Evolutionary conservation across 768 basidiomycete genomes (phyloP), one percentile per base, ranked within the genome.

Genomic region (Psilocybe subaeruginosa): DNA sequence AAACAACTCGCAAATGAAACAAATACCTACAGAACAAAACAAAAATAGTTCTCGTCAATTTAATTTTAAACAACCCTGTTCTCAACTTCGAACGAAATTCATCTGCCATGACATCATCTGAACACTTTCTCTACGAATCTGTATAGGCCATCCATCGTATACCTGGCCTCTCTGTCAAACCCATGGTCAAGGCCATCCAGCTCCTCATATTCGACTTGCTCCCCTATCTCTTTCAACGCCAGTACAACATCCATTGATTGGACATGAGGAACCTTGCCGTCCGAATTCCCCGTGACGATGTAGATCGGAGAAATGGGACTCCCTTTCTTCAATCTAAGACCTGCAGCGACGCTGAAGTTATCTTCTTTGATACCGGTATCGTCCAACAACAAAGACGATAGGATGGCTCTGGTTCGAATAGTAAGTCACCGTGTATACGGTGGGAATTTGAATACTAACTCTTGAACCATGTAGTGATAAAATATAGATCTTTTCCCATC

Each of bases 391-490:
- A 79, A 66, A 2, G 65, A 58, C 8, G 64, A 61, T 14, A 76
- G 56, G 11, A 77, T 71, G 4, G 58, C 75, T 54, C 77, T 78
- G 33, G 16, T 23, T 23, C 23, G 1, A 16, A 12, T 9, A 37
- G 8, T 39, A 3, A 39, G 16, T 29, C 5, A 30, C 43, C 50
- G 17, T n/a, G 35, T 6, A 31, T 1, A 19, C 23, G 1, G 30
- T 30, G 11, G 14, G 3, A 37, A 29, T 19, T 4, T 11, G n/a
- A 16, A 12, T 2, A 66, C 76, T 48, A 51, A 77, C 76, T 77
- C 77, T 66, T 79, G 78, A 9, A 79, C 68, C 77, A 78, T 79
- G 59, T 76, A 79, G 53, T 63, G 61, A 59, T 79, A 79, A 53
- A 77, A 76, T 16, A 78, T 67, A 27, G 69, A 56, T 30, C 78